Conservation (phyloP, 2,329 filamentous ascomycete genomes). For the Fusarium odoratissimum region DNA sequence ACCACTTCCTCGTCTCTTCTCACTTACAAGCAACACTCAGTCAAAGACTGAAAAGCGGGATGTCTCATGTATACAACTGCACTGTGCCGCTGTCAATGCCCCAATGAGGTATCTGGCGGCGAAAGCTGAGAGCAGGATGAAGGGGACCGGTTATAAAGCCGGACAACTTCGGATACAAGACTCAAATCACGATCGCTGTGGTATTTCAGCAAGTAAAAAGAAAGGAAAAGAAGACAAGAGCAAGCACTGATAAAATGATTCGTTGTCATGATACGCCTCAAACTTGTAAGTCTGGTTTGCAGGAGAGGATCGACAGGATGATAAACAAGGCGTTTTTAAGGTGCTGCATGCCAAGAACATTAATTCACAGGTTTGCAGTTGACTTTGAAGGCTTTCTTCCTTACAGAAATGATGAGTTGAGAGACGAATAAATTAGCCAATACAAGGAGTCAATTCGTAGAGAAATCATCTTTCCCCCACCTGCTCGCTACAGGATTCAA, state of each 20-base stretch:
- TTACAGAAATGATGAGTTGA: background rate
- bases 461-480: background rate
- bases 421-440: background rate
- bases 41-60: background rate
- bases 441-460: conserved; percentile 9
- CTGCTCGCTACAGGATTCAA: conserved; percentile 18
- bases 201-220: conserved; percentile 1
- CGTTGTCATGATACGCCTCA: background rate
- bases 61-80: background rate
- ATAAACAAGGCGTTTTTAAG: background rate
- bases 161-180: conserved; percentile 1
- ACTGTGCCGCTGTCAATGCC: conserved; percentile 12
- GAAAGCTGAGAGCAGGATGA: conserved; percentile 4
- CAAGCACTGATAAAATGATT: background rate
- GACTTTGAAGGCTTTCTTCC: background rate
- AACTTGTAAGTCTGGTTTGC: background rate
- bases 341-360: conserved; percentile 1
- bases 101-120: conserved; percentile 8
- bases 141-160: conserved; percentile 7
- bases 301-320: background rate
- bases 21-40: background rate
- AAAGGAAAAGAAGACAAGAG: conserved; percentile 1
- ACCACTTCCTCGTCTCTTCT: background rate
- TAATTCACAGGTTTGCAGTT: background rate
- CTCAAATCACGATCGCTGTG: background rate